Evolutionary conservation across 768 basidiomycete species (phyloP), one percentile per base, ranked within the genome.

Genomic region (Rhodocollybia butyracea): DNA sequence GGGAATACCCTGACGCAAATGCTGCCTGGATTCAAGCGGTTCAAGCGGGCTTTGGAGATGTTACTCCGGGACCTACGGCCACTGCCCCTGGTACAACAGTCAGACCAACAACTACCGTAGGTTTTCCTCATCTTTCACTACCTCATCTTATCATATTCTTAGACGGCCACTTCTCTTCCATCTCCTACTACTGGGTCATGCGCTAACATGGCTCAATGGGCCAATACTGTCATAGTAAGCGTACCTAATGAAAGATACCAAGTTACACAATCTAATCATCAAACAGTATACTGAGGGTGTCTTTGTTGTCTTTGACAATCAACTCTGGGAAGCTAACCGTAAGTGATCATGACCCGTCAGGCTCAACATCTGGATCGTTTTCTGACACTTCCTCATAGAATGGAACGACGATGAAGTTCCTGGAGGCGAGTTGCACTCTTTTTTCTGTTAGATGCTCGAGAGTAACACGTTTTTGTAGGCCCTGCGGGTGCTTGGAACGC

Each of bases 1-100:
- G 67, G 67, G 57, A 71, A 70, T 77, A 69, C 64, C 76, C 76
- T 54, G 68, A 72, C 56, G 75, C 72, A 11, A 68, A 66, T 17
- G 66, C 71, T 13, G 24, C 70, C 22, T 79, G 77, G 76, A 75
- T 79, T 51, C 46, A 65, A 54, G 61, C 63, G n/a, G 75, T 76
- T 34, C 39, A 17, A 40, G 39, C n/a, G 15, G 39, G 39, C 15
- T 17, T 40, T 13, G 7, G 8, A 5, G 39, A 19, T 40, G 39
- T 19, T 17, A n/a, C 6, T n/a, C 39, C 39, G 15, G 39, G 39
- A 8, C 39, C 39, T 19, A 40, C 39, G 5, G 21, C 39, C 5
- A 40, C 39, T 17, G 39, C n/a, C n/a, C 21, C n/a, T n/a, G 17
- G 39, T 5, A 17, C 39, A 19, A 40, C 39, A 13, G 21, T 19